Evolutionary conservation across 208 protist genomes (phyloP).

Genomic region (Leptomonas pyrrhocoris): DNA sequence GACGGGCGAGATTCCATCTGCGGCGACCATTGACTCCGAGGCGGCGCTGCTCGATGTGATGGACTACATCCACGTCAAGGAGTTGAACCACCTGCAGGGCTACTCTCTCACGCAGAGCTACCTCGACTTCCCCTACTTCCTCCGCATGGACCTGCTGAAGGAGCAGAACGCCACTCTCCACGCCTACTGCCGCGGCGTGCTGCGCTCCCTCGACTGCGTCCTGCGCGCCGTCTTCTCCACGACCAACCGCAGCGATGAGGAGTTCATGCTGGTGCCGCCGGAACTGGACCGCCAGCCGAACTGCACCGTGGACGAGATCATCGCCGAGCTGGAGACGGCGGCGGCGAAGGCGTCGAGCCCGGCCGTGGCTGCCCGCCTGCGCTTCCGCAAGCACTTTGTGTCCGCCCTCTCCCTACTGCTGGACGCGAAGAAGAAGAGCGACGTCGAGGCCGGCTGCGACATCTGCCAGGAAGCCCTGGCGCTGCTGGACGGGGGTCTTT

Average conservation of each 20-base stretch:
- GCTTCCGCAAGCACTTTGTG: conserved; percentile 71
- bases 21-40: conserved; percentile 43
- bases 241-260: conserved; percentile 81
- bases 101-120: conserved; percentile 71
- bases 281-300: conserved; percentile 61
- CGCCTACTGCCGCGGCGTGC: conserved; percentile 78
- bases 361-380: conserved; percentile 63
- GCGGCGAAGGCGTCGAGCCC: conserved; percentile 35
- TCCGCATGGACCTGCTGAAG: conserved; percentile 66
- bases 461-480: conserved; percentile 49
- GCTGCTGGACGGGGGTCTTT: conserved; percentile 45
- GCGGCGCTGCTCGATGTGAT: conserved; percentile 68
- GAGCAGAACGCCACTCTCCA: conserved; percentile 58
- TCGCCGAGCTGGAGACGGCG: conserved; percentile 65
- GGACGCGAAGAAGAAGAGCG: conserved; percentile 42
- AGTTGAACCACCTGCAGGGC: conserved; percentile 72
- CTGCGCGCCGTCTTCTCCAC: conserved; percentile 72
- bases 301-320: conserved; percentile 57
- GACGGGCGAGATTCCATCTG: conserved; percentile 52
- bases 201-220: conserved; percentile 57
- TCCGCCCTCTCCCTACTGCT: conserved; percentile 54
- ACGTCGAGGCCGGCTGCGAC: conserved; percentile 61
- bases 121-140: conserved; percentile 80
- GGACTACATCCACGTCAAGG: conserved; percentile 74
- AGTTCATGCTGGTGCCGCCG: conserved; percentile 70